These are phyloP conservation scores for Mitragyna speciosa DNA, from an alignment of 257 asterid genomes.

Conservation along the genomic window DNA sequence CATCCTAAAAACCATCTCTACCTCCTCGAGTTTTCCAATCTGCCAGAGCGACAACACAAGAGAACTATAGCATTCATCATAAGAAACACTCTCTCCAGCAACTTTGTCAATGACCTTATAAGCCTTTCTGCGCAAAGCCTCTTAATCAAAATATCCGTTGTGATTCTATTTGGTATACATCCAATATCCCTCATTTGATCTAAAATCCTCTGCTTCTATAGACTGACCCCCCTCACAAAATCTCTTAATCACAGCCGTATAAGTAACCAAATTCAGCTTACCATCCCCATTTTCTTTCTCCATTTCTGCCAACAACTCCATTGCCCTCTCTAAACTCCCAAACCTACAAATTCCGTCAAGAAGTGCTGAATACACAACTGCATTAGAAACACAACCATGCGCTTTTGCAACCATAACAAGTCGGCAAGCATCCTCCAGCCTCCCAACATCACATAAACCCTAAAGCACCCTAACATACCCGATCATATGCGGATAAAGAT, in stretches of 20 bases:
- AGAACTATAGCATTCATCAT: slow-evolving; percentile 54
- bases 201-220: slow-evolving; percentile 51
- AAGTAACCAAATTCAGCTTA: slow-evolving; percentile 68
- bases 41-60: slow-evolving; percentile 56
- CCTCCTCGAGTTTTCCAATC: slow-evolving; percentile 48
- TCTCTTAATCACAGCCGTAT: slow-evolving; percentile 61
- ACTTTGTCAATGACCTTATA: slow-evolving; percentile 43
- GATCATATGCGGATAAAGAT: slow-evolving; percentile 72
- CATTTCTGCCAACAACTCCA: slow-evolving; percentile 59
- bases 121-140: slow-evolving; percentile 73
- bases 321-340: slow-evolving; percentile 60
- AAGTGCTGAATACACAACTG: slow-evolving; percentile 54
- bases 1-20: slow-evolving; percentile 57
- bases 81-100: slow-evolving; percentile 29
- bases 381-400: slow-evolving; percentile 65
- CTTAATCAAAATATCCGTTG: slow-evolving; percentile 50
- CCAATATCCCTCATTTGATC: slow-evolving; percentile 53
- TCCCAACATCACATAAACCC: slow-evolving; percentile 66
- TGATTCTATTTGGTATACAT: slow-evolving; percentile 55
- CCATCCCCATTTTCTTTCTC: slow-evolving; percentile 53
- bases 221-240: slow-evolving; percentile 58
- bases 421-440: slow-evolving; percentile 60
- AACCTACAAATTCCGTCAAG: slow-evolving; percentile 70
- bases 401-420: slow-evolving; percentile 57
- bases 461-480: slow-evolving; percentile 54